phyloP scores from a whole-genome alignment of 345 rosid species.

The Carallia pectinifolia region DNA sequence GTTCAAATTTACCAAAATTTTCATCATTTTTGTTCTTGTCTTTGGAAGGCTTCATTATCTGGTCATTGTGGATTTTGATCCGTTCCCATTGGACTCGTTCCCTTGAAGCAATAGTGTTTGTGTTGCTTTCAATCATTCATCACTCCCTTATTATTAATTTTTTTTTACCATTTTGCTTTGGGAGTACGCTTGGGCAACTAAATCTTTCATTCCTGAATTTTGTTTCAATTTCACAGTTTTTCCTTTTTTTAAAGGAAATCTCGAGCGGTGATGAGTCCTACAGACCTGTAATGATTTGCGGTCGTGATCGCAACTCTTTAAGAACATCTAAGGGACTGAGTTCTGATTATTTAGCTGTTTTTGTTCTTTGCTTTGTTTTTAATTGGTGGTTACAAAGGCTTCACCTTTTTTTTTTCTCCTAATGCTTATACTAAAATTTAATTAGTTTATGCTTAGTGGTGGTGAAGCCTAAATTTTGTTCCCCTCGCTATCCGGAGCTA shows the following conservation, averaged over 20 bases:
- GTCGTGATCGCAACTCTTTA: slow-evolving; percentile 65
- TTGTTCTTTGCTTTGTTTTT: not conserved
- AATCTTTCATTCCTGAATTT: slow-evolving; percentile 10
- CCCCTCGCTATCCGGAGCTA: slow-evolving; percentile 64
- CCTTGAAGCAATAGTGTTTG: slow-evolving; percentile 71
- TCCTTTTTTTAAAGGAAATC: not conserved
- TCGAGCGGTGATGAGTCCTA: slow-evolving; percentile 66
- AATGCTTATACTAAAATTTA: not conserved
- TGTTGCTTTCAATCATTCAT: slow-evolving; percentile 36
- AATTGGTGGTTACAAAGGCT: not conserved
- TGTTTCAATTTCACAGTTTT: not conserved
- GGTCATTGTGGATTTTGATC: slow-evolving; percentile 62
- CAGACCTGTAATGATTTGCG: slow-evolving; percentile 97
- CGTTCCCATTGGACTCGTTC: slow-evolving; percentile 84
- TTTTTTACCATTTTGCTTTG: not conserved
- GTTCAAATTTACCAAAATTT: no score
- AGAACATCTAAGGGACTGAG: slow-evolving; percentile 99
- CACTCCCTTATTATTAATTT: not conserved
- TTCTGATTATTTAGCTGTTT: slow-evolving; percentile 10
- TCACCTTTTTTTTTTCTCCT: not conserved
- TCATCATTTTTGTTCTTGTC: no score
- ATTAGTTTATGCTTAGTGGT: slow-evolving; percentile 1
- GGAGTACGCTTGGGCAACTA: slow-evolving; percentile 47
- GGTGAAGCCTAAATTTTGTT: slow-evolving; percentile 36
- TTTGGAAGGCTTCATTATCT: slow-evolving; percentile 48